These are phyloP conservation scores for Metschnikowia borealis DNA, from an alignment of 805 yeast genomes.

Conservation along the genomic window DNA sequence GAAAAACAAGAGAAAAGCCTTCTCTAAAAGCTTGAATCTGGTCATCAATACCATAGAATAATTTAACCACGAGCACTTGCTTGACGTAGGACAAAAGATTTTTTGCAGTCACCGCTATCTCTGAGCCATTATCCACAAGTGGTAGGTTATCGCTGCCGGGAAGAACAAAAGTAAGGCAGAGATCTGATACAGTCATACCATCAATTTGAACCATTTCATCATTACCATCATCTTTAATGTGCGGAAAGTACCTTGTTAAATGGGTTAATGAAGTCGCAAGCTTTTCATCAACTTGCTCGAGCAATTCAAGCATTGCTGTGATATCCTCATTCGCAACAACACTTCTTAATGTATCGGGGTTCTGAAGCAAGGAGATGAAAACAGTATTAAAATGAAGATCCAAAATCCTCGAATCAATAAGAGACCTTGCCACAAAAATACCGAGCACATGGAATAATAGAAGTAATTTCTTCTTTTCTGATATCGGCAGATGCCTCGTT, in stretches of 20 bases:
- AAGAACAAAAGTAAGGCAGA: conserved; percentile 61
- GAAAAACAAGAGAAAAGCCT: conserved; percentile 83
- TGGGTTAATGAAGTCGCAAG: conserved; percentile 56
- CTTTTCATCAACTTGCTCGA: conserved; percentile 52
- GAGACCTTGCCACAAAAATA: conserved; percentile 77
- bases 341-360: conserved; percentile 10
- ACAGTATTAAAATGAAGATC: conserved; percentile 74
- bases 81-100: conserved; percentile 60
- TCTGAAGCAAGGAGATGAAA: conserved; percentile 60
- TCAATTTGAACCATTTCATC: conserved; percentile 22
- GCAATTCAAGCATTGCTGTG: conserved; percentile 11
- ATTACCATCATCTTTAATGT: conserved; percentile 11
- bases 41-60: conserved; percentile 57
- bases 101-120: conserved; percentile 41
- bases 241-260: conserved; percentile 41
- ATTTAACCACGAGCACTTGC: conserved; percentile 51
- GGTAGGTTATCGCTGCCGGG: conserved; percentile 73
- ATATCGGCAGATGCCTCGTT: conserved; percentile 22
- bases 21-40: conserved; percentile 68
- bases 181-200: conserved; percentile 45
- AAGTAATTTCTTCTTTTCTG: conserved; percentile 38
- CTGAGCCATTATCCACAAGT: conserved; percentile 53
- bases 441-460: conserved; percentile 68
- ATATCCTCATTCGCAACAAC: conserved; percentile 1
- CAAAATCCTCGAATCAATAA: conserved; percentile 81